Conservation (phyloP, 306 rosid species). For the Casuarina glauca region DNA sequence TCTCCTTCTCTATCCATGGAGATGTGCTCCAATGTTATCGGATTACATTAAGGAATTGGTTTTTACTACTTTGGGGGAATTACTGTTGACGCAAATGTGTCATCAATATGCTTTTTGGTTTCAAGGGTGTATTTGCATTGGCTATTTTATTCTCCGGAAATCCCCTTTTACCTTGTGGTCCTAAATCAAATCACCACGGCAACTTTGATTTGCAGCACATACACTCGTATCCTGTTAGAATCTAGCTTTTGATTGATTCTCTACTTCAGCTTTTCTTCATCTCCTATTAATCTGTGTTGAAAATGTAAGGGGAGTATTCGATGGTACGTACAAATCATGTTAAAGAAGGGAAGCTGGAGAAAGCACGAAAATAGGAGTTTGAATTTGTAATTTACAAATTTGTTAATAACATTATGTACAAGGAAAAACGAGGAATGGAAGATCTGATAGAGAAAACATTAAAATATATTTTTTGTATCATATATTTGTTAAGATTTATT, state of each 20-base stretch:
- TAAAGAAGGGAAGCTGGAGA: too few relatives aligned
- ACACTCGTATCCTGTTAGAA: too few relatives aligned
- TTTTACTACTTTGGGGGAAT: neutral
- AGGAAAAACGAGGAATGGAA: too few relatives aligned
- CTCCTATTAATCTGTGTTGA: neutral
- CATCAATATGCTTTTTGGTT: neutral
- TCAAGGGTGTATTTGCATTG: neutral
- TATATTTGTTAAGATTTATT: too few relatives aligned
- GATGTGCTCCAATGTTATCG: conserved; percentile 85
- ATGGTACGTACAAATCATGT: too few relatives aligned
- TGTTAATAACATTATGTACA: too few relatives aligned
- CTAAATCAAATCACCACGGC: neutral
- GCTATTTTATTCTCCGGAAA: neutral
- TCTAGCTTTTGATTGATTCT: neutral
- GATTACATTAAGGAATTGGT: conserved; percentile 41
- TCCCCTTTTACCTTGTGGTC: too few relatives aligned
- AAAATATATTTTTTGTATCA: too few relatives aligned
- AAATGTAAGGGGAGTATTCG: too few relatives aligned
- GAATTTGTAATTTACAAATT: too few relatives aligned
- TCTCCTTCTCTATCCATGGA: conserved; percentile 48
- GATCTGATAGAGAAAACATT: too few relatives aligned
- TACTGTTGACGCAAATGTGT: neutral
- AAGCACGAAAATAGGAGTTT: too few relatives aligned
- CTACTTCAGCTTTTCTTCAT: neutral
- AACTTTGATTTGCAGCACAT: neutral